These are phyloP conservation scores for Mycena vitilis DNA, from an alignment of 768 basidiomycete genomes.

Conservation along the genomic window DNA sequence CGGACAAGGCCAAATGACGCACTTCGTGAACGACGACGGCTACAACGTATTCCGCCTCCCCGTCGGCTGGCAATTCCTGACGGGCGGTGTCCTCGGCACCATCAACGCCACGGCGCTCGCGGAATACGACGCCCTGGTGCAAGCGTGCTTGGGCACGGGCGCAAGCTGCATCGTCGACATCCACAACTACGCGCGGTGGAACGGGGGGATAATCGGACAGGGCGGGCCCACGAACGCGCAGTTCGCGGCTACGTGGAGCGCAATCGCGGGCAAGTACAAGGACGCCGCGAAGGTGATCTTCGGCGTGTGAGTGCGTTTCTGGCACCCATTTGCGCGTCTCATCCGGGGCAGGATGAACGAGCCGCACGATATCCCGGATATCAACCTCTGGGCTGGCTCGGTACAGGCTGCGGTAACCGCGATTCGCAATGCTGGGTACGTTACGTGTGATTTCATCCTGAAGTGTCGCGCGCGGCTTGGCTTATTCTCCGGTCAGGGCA, in stretches of 20 bases:
- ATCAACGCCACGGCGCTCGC: conserved; percentile 57
- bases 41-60: conserved; percentile 73
- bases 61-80: conserved; percentile 69
- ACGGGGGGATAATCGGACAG: conserved; percentile 69
- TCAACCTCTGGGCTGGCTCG: conserved; percentile 59
- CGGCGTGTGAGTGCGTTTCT: conserved; percentile 53
- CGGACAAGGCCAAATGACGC: conserved; percentile 67
- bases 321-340: neutral
- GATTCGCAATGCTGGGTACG: conserved; percentile 64
- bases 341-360: conserved; percentile 67
- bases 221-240: conserved; percentile 67
- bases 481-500: conserved; percentile 49
- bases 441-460: neutral
- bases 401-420: conserved; percentile 75
- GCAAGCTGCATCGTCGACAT: conserved; percentile 67
- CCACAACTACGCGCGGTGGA: conserved; percentile 73
- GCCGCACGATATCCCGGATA: conserved; percentile 65
- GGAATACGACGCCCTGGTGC: conserved; percentile 64
- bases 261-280: conserved; percentile 56
- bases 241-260: conserved; percentile 65
- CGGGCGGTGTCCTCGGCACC: conserved; percentile 52
- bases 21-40: conserved; percentile 65
- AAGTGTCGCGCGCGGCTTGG: neutral
- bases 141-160: conserved; percentile 60
- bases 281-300: conserved; percentile 56